These are phyloP conservation scores for Trichothecium roseum DNA, from an alignment of 2,329 filamentous ascomycete species.

Conservation along the genomic window DNA sequence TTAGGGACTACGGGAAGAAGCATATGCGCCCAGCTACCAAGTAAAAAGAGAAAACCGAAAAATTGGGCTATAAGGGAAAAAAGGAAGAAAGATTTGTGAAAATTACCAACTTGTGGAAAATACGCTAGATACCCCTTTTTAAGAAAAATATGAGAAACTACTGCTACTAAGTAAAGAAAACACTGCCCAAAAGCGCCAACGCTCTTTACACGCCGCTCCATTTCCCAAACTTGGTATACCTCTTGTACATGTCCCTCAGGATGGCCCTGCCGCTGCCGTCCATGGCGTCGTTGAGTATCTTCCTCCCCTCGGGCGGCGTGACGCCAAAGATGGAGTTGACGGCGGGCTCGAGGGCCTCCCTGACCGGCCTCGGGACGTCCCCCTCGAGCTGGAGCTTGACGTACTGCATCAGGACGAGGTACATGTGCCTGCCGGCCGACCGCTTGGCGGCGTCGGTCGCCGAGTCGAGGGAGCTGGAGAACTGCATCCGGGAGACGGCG, in stretches of 20 bases:
- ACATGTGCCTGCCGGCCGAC: constrained; percentile 52
- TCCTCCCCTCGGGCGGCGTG: constrained; percentile 42
- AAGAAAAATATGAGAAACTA: neutral
- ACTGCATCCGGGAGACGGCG: constrained; percentile 37
- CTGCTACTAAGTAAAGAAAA: neutral
- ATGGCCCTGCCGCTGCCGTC: constrained; percentile 49
- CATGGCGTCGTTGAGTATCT: constrained; percentile 48
- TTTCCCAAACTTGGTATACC: constrained; percentile 53
- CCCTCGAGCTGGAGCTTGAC: constrained; percentile 50
- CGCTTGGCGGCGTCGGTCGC: constrained; percentile 51
- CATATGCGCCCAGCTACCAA: constrained; percentile 48
- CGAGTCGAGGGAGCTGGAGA: constrained; percentile 40
- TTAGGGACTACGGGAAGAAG: constrained; percentile 43
- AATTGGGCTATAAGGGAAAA: neutral
- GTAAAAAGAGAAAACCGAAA: constrained; percentile 18
- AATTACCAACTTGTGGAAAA: neutral
- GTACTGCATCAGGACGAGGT: constrained; percentile 47
- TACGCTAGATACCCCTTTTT: neutral
- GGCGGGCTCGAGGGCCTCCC: constrained; percentile 46
- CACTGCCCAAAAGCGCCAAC: constrained; percentile 1
- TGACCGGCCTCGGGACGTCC: constrained; percentile 36
- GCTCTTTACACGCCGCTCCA: constrained; percentile 45
- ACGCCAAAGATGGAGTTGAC: constrained; percentile 50
- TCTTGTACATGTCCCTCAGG: constrained; percentile 45
- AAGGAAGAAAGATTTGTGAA: neutral